Evolutionary conservation across 768 basidiomycete genomes (phyloP).

Genomic region (Psilocybe sp.): DNA sequence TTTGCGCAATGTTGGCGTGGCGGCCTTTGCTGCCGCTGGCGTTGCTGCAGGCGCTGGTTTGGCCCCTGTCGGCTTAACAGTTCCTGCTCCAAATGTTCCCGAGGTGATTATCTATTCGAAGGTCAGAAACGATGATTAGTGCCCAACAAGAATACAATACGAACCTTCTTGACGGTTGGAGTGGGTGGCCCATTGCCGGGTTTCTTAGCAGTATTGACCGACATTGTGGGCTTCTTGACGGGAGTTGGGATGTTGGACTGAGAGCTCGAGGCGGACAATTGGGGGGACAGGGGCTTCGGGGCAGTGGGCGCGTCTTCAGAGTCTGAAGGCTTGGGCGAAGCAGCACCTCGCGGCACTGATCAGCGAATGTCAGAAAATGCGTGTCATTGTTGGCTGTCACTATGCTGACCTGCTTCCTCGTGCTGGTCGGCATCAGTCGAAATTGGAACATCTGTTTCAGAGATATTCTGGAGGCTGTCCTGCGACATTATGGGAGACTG

Average conservation of each 20-base stretch:
- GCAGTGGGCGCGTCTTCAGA: not conserved
- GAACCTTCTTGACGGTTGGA: constrained; percentile 68
- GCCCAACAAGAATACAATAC: constrained; percentile 5
- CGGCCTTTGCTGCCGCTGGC: constrained; percentile 7
- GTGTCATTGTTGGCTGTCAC: constrained; percentile 5
- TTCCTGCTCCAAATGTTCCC: constrained; percentile 62
- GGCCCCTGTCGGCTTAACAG: constrained; percentile 40
- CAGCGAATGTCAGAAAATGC: not conserved
- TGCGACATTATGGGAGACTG: constrained; percentile 2
- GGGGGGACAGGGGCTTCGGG: not conserved
- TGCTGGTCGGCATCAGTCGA: constrained; percentile 19
- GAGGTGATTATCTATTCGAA: constrained; percentile 55
- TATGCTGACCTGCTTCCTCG: constrained; percentile 21
- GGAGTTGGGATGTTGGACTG: constrained; percentile 22
- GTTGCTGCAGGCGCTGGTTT: constrained; percentile 32
- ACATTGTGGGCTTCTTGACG: constrained; percentile 30
- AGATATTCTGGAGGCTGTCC: not conserved
- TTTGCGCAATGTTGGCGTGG: constrained; percentile 13
- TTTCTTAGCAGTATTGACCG: constrained; percentile 44
- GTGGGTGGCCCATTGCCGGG: constrained; percentile 46
- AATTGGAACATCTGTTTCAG: constrained; percentile 9
- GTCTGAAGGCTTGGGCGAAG: too few relatives aligned
- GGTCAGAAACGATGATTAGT: constrained; percentile 5
- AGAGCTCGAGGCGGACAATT: too few relatives aligned
- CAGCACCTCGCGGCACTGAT: not conserved